Conservation (phyloP, 2,329 filamentous ascomycete genomes). For the Ophiostoma quercus region DNA sequence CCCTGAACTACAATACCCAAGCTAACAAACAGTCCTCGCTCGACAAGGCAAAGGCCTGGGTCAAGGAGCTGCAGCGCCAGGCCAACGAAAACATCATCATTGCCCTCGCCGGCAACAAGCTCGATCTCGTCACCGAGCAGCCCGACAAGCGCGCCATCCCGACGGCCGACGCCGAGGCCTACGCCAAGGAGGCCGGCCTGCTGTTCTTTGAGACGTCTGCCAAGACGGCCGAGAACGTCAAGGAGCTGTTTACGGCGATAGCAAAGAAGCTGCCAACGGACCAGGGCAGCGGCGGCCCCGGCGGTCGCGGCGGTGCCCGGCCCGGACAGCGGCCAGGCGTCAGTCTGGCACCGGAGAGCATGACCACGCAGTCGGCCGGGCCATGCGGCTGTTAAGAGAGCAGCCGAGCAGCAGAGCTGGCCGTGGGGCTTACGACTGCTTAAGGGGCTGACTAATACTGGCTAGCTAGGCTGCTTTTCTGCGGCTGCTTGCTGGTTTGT, state of each 20-base stretch:
- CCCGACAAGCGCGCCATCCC: slow-evolving; percentile 92
- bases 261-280: slow-evolving; percentile 96
- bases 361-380: slow-evolving; percentile 53
- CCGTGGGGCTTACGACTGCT: not conserved
- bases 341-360: slow-evolving; percentile 51
- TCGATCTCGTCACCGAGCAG: slow-evolving; percentile 89
- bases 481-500: too few relatives aligned
- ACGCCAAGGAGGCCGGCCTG: slow-evolving; percentile 85
- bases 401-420: not conserved
- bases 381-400: slow-evolving; percentile 45
- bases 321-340: slow-evolving; percentile 56
- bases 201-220: slow-evolving; percentile 98
- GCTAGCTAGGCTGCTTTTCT: not conserved
- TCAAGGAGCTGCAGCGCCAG: slow-evolving; percentile 96
- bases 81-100: slow-evolving; percentile 99
- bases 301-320: slow-evolving; percentile 55
- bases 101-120: slow-evolving; percentile 93
- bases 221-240: slow-evolving; percentile 94
- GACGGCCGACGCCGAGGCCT: slow-evolving; percentile 87
- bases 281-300: slow-evolving; percentile 74
- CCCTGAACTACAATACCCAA: not conserved
- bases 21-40: slow-evolving; percentile 66
- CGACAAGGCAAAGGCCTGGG: slow-evolving; percentile 99
- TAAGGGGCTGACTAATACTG: too few relatives aligned
- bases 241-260: slow-evolving; percentile 93